phyloP scores from a whole-genome alignment of 2,329 filamentous ascomycete species.

The Fusarium nelsonii region DNA sequence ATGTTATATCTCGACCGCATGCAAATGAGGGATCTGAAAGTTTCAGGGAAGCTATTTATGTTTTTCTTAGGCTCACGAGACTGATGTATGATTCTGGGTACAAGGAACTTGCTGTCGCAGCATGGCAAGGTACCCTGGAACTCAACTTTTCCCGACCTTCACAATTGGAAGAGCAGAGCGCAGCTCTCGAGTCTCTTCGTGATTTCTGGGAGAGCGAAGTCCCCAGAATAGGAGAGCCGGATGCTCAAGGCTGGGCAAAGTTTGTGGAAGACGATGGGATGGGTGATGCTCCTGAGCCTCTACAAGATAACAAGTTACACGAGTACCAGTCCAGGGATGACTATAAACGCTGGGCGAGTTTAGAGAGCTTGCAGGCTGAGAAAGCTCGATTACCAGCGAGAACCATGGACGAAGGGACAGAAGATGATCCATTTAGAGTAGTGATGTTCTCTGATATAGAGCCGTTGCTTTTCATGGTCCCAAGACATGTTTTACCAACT shows the following conservation, averaged over 20 bases:
- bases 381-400: slow-evolving; percentile 74
- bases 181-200: slow-evolving; percentile 63
- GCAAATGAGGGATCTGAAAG: slow-evolving; percentile 4
- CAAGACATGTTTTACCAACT: slow-evolving; percentile 50
- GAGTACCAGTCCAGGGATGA: slow-evolving; percentile 55
- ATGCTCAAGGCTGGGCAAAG: slow-evolving; percentile 77
- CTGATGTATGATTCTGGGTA: slow-evolving; percentile 84
- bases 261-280: slow-evolving; percentile 56
- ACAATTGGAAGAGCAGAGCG: slow-evolving; percentile 43
- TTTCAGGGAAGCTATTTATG: slow-evolving; percentile 65
- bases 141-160: slow-evolving; percentile 72
- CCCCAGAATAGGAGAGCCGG: slow-evolving; percentile 79
- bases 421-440: slow-evolving; percentile 86
- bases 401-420: slow-evolving; percentile 78
- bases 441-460: slow-evolving; percentile 83
- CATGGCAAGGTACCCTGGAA: slow-evolving; percentile 88
- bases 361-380: slow-evolving; percentile 65
- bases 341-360: slow-evolving; percentile 64
- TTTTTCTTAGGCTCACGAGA: slow-evolving; percentile 79
- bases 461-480: slow-evolving; percentile 69
- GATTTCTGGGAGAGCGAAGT: slow-evolving; percentile 91
- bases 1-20: slow-evolving; percentile 22
- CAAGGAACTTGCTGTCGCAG: slow-evolving; percentile 78
- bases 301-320: slow-evolving; percentile 20
- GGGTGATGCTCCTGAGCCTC: slow-evolving; percentile 58